Evolutionary conservation across 2,329 filamentous ascomycete genomes (phyloP).

Genomic region (Xylaria sp.): DNA sequence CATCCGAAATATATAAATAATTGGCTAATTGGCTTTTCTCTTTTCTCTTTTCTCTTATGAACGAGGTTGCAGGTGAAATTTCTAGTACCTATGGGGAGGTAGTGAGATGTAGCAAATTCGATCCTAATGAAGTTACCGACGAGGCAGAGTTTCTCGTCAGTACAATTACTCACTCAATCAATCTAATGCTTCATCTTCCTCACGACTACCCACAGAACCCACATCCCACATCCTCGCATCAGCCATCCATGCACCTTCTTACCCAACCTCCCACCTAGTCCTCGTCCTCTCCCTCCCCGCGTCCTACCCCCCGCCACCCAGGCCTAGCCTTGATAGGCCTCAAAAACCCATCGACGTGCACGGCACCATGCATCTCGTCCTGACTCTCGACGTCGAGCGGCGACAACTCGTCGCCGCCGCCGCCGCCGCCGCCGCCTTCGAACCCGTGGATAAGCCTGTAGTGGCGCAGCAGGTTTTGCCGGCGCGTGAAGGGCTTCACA

Average conservation of each 20-base stretch:
- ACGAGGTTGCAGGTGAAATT: background rate
- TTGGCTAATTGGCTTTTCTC: background rate
- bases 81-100: background rate
- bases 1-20: background rate
- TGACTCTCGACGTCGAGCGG: conserved; percentile 55
- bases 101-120: background rate
- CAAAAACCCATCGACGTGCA: conserved; percentile 77
- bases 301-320: conserved; percentile 61
- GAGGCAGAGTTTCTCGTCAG: background rate
- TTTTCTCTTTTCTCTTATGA: background rate
- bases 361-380: conserved; percentile 69
- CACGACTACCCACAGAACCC: conserved; percentile 10
- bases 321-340: conserved; percentile 61
- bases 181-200: conserved; percentile 10
- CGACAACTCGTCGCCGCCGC: conserved; percentile 41
- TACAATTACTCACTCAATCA: background rate
- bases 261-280: background rate
- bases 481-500: conserved; percentile 53
- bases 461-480: conserved; percentile 56
- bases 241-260: too few species aligned
- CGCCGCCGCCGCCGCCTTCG: conserved; percentile 43
- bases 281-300: conserved; percentile 33
- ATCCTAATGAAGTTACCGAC: background rate
- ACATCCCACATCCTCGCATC: conserved; percentile 32
- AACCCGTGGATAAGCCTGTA: conserved; percentile 51